Evolutionary conservation across 306 rosid genomes (phyloP).

Genomic region (Sicyos edulis): DNA sequence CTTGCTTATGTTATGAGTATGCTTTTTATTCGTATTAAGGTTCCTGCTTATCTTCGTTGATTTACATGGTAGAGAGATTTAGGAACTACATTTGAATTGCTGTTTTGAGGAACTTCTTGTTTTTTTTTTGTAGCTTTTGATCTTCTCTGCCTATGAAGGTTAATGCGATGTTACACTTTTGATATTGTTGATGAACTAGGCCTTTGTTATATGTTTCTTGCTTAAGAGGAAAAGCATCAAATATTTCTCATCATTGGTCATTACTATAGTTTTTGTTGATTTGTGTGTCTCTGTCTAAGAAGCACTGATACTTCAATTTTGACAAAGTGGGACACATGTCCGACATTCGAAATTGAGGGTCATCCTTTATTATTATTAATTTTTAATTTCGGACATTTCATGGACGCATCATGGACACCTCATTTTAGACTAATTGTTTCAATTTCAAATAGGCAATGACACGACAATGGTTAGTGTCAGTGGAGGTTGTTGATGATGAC

Average conservation of each 20-base stretch:
- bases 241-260: neutral
- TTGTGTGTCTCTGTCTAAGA: no score
- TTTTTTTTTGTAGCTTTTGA: no score
- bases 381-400: no score
- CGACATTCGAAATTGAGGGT: no score
- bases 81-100: neutral
- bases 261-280: neutral
- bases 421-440: no score
- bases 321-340: no score
- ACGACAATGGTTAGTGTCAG: no score
- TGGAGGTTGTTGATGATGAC: no score
- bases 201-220: neutral
- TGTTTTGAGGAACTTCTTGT: neutral
- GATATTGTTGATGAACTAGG: neutral
- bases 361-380: no score
- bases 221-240: neutral
- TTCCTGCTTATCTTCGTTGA: slow-evolving; percentile 68
- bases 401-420: no score
- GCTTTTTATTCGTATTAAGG: slow-evolving; percentile 91
- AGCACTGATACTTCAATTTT: no score
- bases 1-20: slow-evolving; percentile 81
- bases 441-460: no score
- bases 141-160: neutral
- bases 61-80: neutral
- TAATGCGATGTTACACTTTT: slow-evolving; percentile 6